Evolutionary conservation across 2,329 filamentous ascomycete species (phyloP).

Genomic region (Knufia petricola): DNA sequence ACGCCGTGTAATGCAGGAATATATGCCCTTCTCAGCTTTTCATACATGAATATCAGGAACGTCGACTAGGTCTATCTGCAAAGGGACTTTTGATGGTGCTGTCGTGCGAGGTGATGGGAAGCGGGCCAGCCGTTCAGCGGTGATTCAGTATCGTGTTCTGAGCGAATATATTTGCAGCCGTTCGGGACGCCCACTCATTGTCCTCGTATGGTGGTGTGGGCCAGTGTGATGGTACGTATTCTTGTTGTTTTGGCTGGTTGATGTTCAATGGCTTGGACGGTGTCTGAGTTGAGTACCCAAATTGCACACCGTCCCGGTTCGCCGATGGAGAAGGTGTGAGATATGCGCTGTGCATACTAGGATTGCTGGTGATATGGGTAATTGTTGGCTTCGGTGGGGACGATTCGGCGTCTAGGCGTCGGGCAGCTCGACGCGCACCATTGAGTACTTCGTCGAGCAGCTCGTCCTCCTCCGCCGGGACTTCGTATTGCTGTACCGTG

Average conservation of each 20-base stretch:
- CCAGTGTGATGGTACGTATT: conserved; percentile 60
- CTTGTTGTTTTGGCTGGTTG: conserved; percentile 46
- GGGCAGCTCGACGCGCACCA: conserved; percentile 65
- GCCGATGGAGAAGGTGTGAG: conserved; percentile 72
- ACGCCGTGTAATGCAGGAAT: background rate
- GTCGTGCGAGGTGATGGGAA: background rate
- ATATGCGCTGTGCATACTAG: conserved; percentile 36
- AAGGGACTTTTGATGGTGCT: background rate
- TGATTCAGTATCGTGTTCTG: conserved; percentile 40
- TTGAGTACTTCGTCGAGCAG: conserved; percentile 79
- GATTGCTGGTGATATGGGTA: conserved; percentile 14
- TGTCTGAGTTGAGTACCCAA: conserved; percentile 46
- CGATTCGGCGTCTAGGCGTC: conserved; percentile 49
- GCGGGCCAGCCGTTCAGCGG: conserved; percentile 23
- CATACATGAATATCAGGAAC: conserved; percentile 9
- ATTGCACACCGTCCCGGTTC: conserved; percentile 66
- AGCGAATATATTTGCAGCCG: conserved; percentile 71
- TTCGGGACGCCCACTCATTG: conserved; percentile 77
- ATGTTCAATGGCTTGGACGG: conserved; percentile 60
- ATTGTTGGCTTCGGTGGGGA: conserved; percentile 30
- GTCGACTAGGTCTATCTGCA: conserved; percentile 4
- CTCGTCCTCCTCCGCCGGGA: conserved; percentile 93
- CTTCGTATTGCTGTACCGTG: conserved; percentile 78
- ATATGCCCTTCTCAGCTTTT: conserved; percentile 6
- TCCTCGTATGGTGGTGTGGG: conserved; percentile 94